A percentile compares a stretch with the other conserved stretches of the same genome.
Conservation (phyloP, 805 yeast species). For the Pichia cephalocereana region DNA sequence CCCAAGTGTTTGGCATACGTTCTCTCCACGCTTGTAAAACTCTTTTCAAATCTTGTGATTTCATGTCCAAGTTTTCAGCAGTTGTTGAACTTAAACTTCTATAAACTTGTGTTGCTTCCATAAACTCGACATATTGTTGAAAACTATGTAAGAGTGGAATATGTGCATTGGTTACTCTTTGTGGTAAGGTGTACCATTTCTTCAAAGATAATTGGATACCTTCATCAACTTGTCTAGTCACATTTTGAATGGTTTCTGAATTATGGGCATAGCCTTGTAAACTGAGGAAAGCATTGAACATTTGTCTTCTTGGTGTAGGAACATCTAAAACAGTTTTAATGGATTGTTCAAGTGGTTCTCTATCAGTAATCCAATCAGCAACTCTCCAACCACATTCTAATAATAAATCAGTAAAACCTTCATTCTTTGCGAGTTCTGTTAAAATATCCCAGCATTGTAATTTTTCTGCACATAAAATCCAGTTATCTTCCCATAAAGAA, state of each 20-base stretch:
- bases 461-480: conserved; percentile 96
- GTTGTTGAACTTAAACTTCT: conserved; percentile 81
- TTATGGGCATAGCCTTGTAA: conserved; percentile 92
- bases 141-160: conserved; percentile 84
- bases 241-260: conserved; percentile 74
- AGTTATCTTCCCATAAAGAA: conserved; percentile 95
- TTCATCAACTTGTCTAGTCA: conserved; percentile 84
- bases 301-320: conserved; percentile 94
- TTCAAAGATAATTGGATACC: conserved; percentile 88
- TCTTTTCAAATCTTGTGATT: conserved; percentile 89
- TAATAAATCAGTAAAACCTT: conserved; percentile 89
- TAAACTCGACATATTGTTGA: conserved; percentile 94
- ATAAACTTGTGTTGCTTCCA: conserved; percentile 95
- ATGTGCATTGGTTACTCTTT: conserved; percentile 69
- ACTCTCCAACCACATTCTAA: conserved; percentile 99
- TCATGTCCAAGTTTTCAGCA: conserved; percentile 83
- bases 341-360: conserved; percentile 88
- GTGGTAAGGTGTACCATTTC: conserved; percentile 90
- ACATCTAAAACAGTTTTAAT: conserved; percentile 97
- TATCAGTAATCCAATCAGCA: conserved; percentile 95
- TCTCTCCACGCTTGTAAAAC: conserved; percentile 98
- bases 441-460: conserved; percentile 96
- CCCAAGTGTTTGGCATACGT: conserved; percentile 93
- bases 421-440: conserved; percentile 94
- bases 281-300: conserved; percentile 88